Base-by-base conservation (phyloP, 2,329 filamentous ascomycete species). In the Colletotrichum musicola region DNA sequence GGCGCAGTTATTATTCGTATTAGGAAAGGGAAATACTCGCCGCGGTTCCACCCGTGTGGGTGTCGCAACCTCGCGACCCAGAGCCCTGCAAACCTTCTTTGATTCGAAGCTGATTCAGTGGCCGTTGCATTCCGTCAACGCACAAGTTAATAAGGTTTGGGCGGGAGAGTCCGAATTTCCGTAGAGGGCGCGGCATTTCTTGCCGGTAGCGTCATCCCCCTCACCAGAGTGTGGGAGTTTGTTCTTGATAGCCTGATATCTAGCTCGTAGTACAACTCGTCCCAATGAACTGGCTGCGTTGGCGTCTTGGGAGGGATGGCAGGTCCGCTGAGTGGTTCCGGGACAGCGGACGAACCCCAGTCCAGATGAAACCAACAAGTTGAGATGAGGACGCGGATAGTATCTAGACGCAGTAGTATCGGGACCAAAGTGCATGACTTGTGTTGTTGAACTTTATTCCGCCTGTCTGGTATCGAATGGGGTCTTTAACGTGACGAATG, bases 391-490 rank as follows among this genome's bases (percentile, higher is more conserved):
- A 18, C 14, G 56, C 27, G 42, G 56, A 59, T 6, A n/a, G 13
- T 60, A 35, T 50, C 46, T 30, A 27, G 16, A 14, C 55, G 46
- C 12, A 58, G 55, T 30, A 25, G 18, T 60, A 46, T 40, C 57
- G 38, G 38, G 57, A 27, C 30, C 44, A 4, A n/a, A 27, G 22
- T 60, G 44, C 57, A 60, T 60, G 57, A 60, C 57, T 60, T 35
- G 57, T 25, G 47, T 40, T 22, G 18, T 12, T 22, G 13, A 60
- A 60, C 57, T 50, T 25, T 40, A 60, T 50, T 60, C 38, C n/a
- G 18, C 14, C 7, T 47, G 44, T n/a, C 6, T n/a, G 12, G 44
- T n/a, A 4, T 18, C 44, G 3, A 18, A 35, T 10, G 1, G 6
- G 30, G 30, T 7, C 7, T 47, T 16, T 4, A 22, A 18, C 18